Evolutionary conservation across 208 protist species (phyloP).

Genomic region (Phytomonas sp.): DNA sequence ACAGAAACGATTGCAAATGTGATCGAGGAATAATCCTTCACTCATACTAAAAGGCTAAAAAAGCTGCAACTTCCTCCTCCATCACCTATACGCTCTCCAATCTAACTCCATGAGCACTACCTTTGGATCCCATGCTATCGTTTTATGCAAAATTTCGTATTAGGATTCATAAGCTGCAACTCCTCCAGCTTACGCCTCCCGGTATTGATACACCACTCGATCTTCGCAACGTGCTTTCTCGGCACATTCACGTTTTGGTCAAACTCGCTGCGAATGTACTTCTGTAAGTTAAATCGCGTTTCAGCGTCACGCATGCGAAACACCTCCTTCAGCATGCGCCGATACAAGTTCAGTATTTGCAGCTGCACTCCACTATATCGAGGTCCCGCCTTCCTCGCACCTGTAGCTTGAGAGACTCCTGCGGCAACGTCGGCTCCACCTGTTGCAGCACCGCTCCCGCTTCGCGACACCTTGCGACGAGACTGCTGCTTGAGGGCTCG

Average conservation of each 20-base stretch:
- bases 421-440: neutral
- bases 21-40: neutral
- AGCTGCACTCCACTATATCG: constrained; percentile 74
- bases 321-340: constrained; percentile 54
- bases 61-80: neutral
- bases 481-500: neutral
- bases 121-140: neutral
- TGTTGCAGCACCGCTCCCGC: neutral
- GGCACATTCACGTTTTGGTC: constrained; percentile 48
- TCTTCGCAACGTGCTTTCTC: constrained; percentile 55
- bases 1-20: neutral
- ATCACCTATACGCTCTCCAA: neutral
- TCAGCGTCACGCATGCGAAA: constrained; percentile 42
- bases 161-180: constrained; percentile 45
- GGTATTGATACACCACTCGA: constrained; percentile 81
- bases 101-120: neutral
- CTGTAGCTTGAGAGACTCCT: neutral
- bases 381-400: neutral
- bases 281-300: constrained; percentile 31
- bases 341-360: constrained; percentile 65
- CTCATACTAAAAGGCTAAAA: neutral
- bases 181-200: constrained; percentile 78
- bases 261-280: constrained; percentile 71
- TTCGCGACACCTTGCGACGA: neutral
- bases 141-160: constrained; percentile 49